Evolutionary conservation across 2,329 filamentous ascomycete species (phyloP), one percentile per base, ranked within the genome.

Genomic region (Stromatinia cepivora): DNA sequence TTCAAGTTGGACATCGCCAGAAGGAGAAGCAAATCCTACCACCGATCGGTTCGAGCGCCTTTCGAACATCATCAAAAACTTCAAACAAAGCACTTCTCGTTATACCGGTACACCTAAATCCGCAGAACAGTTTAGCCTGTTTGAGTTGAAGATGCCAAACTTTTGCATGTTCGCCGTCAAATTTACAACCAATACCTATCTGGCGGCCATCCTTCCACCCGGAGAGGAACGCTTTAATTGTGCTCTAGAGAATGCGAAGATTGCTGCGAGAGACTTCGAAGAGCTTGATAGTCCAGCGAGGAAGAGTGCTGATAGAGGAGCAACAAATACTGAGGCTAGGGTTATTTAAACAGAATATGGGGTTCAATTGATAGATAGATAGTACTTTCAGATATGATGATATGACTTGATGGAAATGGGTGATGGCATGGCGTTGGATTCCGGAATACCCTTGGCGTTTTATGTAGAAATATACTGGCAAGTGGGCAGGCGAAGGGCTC

Each of bases 11-110:
- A 92, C 92, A 7, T 90, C 92, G 1, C 85, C 87, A 25, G 85
- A 90, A 71, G 93, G 93, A 57, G 84, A 86, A 48, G 81, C 87
- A 64, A 99, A 99, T 79, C 94, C 95, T 1, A 96, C 92, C 72
- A 90, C 91, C 64, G 95, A 99, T 81, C 91, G 95, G 3, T 93
- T 97, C 76, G 95, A 99, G 84, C 91, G 92, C 75, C 92, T 99
- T 78, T 95, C 91, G 72, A 98, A 97, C 80, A 97, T 99, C 77
- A 91, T 99, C 81, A 99, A 99, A 82, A 94, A 94, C 70, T 97
- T 98, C 84, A 99, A 98, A 83, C 94, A 98, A 82, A 88, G 84
- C 72, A 86, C 87, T 71, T 89, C 87, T 69, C 88, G 90, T 75
- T 93, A 92, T 79, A 93, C 91, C 1, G 90, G 91, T 62, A 91